A percentile compares a stretch with the other conserved stretches of the same genome.
These are phyloP conservation scores for Eucalyptus pauciflora DNA, from an alignment of 345 rosid genomes.

Conservation along the genomic window DNA sequence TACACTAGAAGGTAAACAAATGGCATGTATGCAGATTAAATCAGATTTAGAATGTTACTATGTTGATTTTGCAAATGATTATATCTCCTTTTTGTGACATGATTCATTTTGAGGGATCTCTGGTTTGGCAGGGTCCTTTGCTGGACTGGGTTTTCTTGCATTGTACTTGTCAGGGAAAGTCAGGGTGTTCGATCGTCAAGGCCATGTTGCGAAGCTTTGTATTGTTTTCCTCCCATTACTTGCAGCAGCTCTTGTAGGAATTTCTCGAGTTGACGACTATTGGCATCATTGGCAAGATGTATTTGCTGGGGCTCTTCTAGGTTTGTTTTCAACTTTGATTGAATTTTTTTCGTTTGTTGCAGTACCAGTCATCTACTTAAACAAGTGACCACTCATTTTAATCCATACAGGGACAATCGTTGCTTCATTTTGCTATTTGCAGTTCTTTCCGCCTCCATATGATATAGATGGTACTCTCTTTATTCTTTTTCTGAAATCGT, in stretches of 20 bases:
- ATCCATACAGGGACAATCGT: constrained; percentile 28
- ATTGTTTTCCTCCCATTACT: constrained; percentile 62
- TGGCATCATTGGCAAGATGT: constrained; percentile 99
- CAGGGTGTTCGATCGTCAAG: constrained; percentile 62
- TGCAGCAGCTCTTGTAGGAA: constrained; percentile 65
- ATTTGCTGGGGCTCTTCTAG: constrained; percentile 78
- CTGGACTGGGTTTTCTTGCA: constrained; percentile 73
- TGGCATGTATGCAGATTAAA: neutral
- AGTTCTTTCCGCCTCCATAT: constrained; percentile 33
- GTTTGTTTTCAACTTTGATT: constrained; percentile 5
- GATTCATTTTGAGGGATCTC: neutral
- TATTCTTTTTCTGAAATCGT: neutral
- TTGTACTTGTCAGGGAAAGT: constrained; percentile 75
- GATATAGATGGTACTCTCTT: constrained; percentile 14
- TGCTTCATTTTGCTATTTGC: constrained; percentile 32
- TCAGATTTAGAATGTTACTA: neutral
- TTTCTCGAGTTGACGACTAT: constrained; percentile 92
- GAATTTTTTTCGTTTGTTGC: neutral
- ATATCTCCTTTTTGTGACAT: neutral
- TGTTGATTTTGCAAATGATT: neutral
- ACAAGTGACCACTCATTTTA: neutral
- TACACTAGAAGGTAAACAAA: neutral
- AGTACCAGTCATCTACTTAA: neutral
- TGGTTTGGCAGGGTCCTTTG: constrained; percentile 72
- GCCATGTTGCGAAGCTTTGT: constrained; percentile 92